Evolutionary conservation across 176 grass and related monocot species (phyloP), one percentile per base, ranked within the genome.

Genomic region (Canna indica): DNA sequence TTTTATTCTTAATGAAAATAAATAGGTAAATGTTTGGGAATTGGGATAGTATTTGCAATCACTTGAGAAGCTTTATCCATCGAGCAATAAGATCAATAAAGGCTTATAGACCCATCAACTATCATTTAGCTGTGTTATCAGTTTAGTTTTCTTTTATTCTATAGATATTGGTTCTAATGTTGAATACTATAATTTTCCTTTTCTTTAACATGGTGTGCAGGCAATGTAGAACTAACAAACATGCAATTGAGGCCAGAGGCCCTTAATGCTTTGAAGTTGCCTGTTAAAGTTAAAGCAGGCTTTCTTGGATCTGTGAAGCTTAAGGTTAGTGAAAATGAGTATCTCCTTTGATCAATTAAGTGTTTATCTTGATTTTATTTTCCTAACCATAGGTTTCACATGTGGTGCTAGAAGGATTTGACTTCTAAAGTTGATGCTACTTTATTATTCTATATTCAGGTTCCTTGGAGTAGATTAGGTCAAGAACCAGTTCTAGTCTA

Each of bases 281-380:
- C 93, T 65, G 83, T 96, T 48, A 91, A 77, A 85, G 93, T 96
- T 60, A 91, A 96, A 74, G 88, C 93, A 38, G 93, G 93, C 82
- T 96, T 96, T 70, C 88, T 96, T 69, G 93, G 93, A 77, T 96
- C 93, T 64, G 93, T 96, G 46, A 91, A 75, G 78, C 88, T 96
- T 74, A 90, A 96, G 88, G 93, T 96, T 86, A 75, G 70, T 75
- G 16, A 67, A 77, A 80, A 70, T 77, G 50, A 60, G 52, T 75
- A 81, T 20, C 47, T 18, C 72, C n/a, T n/a, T n/a, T n/a, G n/a
- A n/a, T n/a, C n/a, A n/a, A n/a, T n/a, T 32, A 56, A 60, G 16
- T 9, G 46, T 11, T 68, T 44, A 75, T 68, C 27, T 28, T 52
- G 52, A 8, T 48, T 33, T 47, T 13, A 33, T 71, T 22, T 32